phyloP scores from a whole-genome alignment of 73 alveolate species.

The Paramecium pentaurelia region DNA sequence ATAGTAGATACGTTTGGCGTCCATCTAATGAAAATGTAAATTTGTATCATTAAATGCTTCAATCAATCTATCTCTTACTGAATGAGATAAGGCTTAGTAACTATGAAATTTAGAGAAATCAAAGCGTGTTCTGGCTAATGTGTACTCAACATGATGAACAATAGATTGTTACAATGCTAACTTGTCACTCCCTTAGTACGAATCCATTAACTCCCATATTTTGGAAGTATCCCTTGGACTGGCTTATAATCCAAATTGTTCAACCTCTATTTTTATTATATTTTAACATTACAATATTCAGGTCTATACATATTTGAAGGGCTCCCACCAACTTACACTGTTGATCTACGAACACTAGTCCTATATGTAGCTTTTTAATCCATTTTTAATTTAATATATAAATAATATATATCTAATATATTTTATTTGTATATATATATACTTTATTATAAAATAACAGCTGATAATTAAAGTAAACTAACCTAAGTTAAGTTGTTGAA shows the following conservation, averaged over 20 bases:
- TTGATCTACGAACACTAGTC: neutral
- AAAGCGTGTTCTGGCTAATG: conserved; percentile 63
- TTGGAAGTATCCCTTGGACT: conserved; percentile 32
- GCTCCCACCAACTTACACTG: conserved; percentile 6
- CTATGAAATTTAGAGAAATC: conserved; percentile 64
- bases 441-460: neutral
- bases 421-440: neutral
- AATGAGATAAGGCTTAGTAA: conserved; percentile 86
- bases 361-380: neutral
- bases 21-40: conserved; percentile 36
- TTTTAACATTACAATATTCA: neutral
- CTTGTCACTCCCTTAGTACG: conserved; percentile 51
- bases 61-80: conserved; percentile 94
- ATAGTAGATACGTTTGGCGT: conserved; percentile 86
- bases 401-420: neutral
- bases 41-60: conserved; percentile 96
- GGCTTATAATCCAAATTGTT: neutral
- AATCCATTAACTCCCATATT: conserved; percentile 63
- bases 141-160: conserved; percentile 62
- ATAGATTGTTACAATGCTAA: conserved; percentile 36
- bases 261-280: neutral
- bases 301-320: conserved; percentile 20
- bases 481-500: neutral
- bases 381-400: neutral
- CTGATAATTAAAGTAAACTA: neutral